Evolutionary conservation across 192 early-diverging fungal genomes (phyloP).

Genomic region (Linnemannia schmuckeri): DNA sequence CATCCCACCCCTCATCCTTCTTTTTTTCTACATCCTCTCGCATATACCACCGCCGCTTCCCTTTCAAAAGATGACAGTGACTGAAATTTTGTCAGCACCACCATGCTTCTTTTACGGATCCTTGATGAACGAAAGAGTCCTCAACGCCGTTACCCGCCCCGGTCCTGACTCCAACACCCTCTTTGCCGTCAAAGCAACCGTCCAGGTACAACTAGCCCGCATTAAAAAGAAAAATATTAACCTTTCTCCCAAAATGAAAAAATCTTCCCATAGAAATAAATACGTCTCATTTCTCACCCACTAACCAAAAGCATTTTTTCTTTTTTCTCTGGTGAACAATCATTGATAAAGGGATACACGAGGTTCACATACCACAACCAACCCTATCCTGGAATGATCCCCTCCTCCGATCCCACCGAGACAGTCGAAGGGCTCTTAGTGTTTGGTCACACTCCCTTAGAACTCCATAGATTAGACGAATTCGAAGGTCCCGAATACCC

Average conservation of each 20-base stretch:
- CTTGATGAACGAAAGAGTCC: conserved; percentile 36
- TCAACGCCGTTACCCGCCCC: conserved; percentile 20
- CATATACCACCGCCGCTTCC: too few species aligned
- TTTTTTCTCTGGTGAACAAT: too few species aligned
- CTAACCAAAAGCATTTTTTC: too few species aligned
- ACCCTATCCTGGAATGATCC: conserved; percentile 42
- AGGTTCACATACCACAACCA: conserved; percentile 41
- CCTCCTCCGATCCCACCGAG: conserved; percentile 1
- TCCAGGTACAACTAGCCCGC: conserved; percentile 14
- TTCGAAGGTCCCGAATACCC: conserved; percentile 44
- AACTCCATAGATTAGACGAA: conserved; percentile 29
- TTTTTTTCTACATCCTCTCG: too few species aligned
- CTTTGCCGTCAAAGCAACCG: conserved; percentile 12
- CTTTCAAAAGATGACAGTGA: too few species aligned
- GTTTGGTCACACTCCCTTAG: conserved; percentile 30
- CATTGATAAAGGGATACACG: conserved; percentile 17
- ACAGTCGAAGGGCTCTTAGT: conserved; percentile 31
- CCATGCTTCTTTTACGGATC: conserved; percentile 49
- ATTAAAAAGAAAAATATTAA: too few species aligned
- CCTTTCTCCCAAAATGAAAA: not conserved
- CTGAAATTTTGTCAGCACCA: too few species aligned
- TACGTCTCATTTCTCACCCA: not conserved
- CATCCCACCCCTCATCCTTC: too few species aligned
- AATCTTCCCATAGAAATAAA: too few species aligned
- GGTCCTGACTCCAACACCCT: conserved; percentile 1